These are phyloP conservation scores for Ophiostoma perfectum DNA, from an alignment of 2,329 filamentous ascomycete species.

Conservation along the genomic window DNA sequence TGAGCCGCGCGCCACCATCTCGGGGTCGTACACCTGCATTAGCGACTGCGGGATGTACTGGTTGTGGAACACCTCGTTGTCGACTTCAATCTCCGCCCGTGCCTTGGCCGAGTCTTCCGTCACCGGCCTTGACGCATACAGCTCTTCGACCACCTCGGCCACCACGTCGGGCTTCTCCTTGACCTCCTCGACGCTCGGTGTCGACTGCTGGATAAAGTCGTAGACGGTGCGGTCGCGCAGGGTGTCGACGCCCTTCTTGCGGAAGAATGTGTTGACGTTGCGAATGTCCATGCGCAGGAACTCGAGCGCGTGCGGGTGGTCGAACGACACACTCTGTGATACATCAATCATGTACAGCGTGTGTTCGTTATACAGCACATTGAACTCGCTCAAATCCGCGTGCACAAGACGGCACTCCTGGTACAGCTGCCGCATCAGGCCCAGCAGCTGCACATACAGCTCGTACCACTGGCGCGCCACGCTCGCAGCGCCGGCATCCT, in stretches of 20 bases:
- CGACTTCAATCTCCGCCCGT: conserved; percentile 60
- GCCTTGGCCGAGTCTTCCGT: conserved; percentile 35
- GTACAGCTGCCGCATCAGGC: conserved; percentile 89
- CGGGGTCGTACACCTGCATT: conserved; percentile 93
- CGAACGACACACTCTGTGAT: conserved; percentile 93
- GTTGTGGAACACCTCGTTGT: conserved; percentile 89
- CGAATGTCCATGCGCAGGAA: conserved; percentile 98
- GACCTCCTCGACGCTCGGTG: conserved; percentile 46
- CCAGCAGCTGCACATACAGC: conserved; percentile 77
- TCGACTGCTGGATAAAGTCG: conserved; percentile 64
- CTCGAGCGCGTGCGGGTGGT: conserved; percentile 86
- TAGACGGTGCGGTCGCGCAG: conserved; percentile 76
- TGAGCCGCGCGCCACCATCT: conserved; percentile 56
- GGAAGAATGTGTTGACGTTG: conserved; percentile 91
- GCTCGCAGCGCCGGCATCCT: conserved; percentile 15
- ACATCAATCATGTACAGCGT: conserved; percentile 94
- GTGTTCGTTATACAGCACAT: conserved; percentile 80
- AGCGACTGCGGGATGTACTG: conserved; percentile 96
- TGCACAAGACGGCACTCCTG: conserved; percentile 88
- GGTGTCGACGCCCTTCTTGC: conserved; percentile 73
- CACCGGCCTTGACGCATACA: conserved; percentile 55
- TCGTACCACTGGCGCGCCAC: conserved; percentile 59
- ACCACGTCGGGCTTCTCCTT: conserved; percentile 48
- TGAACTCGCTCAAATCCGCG: conserved; percentile 97
- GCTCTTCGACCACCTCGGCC: conserved; percentile 55